Evolutionary conservation across 257 asterid genomes (phyloP).

Genomic region (Leptodermis oblonga): DNA sequence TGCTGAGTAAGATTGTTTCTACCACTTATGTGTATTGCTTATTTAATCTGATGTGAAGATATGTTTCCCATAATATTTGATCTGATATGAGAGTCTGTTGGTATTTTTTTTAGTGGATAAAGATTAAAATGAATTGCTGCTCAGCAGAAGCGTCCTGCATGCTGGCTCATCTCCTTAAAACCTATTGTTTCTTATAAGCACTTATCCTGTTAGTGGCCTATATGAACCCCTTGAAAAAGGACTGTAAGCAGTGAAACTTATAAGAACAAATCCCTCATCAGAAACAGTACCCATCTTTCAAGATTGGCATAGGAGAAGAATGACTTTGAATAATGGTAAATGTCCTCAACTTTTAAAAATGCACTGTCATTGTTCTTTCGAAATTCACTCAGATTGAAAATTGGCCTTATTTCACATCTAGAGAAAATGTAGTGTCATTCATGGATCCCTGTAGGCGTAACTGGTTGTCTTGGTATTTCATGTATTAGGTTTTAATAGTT

Average conservation of each 20-base stretch:
- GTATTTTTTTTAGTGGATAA: not conserved
- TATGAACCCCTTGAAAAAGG: not conserved
- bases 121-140: not conserved
- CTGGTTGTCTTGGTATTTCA: not conserved
- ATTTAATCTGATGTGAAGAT: not conserved
- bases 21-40: not conserved
- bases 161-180: not conserved
- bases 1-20: conserved; percentile 51
- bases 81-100: not conserved
- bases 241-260: not conserved
- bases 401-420: not conserved
- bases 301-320: not conserved
- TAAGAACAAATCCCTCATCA: not conserved
- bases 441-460: not conserved
- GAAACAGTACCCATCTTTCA: not conserved
- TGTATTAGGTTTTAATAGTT: not conserved
- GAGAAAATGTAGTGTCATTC: not conserved
- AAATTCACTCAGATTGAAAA: not conserved
- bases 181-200: not conserved
- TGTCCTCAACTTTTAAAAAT: not conserved
- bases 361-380: not conserved
- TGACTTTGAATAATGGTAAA: not conserved
- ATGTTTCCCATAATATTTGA: not conserved
- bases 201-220: not conserved
- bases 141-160: not conserved